Conservation (phyloP, 2,329 filamentous ascomycete genomes). For the Colletotrichum lentis region DNA sequence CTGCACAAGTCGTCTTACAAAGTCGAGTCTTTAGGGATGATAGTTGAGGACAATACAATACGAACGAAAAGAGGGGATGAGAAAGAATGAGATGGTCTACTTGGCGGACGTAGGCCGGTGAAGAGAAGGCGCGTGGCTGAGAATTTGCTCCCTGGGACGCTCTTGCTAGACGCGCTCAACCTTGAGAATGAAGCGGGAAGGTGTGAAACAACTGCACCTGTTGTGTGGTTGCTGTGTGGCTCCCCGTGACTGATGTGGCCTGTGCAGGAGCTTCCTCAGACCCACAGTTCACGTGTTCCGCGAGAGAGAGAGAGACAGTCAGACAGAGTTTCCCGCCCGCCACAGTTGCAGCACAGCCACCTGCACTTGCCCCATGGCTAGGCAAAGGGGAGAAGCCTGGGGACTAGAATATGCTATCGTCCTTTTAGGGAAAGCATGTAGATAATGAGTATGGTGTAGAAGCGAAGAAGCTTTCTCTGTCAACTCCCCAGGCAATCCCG, state of each 20-base stretch:
- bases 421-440: too few relatives aligned
- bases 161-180: conserved; percentile 28
- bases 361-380: neutral
- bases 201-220: conserved; percentile 26
- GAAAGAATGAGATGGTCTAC: conserved; percentile 20
- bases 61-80: neutral
- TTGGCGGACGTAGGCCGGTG: conserved; percentile 9
- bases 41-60: conserved; percentile 19
- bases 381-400: neutral
- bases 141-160: conserved; percentile 31
- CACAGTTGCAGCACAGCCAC: conserved; percentile 32
- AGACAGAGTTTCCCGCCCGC: neutral
- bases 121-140: conserved; percentile 26
- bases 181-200: conserved; percentile 33
- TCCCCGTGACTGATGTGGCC: conserved; percentile 22
- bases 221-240: conserved; percentile 10
- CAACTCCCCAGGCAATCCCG: neutral
- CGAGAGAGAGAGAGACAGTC: neutral
- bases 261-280: conserved; percentile 26
- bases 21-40: neutral
- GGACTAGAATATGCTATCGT: too few relatives aligned
- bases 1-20: conserved; percentile 17
- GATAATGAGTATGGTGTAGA: too few relatives aligned
- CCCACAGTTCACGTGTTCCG: conserved; percentile 29
- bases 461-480: neutral